Percentiles rank a stretch among this genome's conserved stretches.
Evolutionary conservation across 192 early-diverging fungal genomes (phyloP).

Genomic region (Coemansia sp.): DNA sequence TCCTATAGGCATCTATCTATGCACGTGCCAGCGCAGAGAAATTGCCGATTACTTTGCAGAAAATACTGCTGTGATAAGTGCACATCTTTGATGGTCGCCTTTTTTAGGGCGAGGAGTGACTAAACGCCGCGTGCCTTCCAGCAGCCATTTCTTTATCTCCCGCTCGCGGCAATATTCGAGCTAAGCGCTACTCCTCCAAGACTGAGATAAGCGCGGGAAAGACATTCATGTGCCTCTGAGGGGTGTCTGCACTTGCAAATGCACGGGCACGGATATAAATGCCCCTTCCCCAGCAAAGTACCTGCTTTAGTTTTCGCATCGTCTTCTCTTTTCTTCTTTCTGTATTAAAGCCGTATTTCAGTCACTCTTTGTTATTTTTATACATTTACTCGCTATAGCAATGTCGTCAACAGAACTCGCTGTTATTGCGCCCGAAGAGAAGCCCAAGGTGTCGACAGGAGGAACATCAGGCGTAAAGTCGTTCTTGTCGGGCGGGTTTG

Average conservation of each 20-base stretch:
- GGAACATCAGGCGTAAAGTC: constrained; percentile 68
- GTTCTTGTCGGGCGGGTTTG: constrained; percentile 90
- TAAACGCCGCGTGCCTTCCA: constrained; percentile 5
- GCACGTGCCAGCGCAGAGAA: neutral
- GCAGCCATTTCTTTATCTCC: neutral
- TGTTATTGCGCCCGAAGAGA: constrained; percentile 9
- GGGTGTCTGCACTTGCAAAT: no score
- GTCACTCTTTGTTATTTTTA: neutral
- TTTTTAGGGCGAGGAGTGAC: neutral
- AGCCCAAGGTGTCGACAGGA: constrained; percentile 13
- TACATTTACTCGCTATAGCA: neutral
- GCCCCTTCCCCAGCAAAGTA: constrained; percentile 11
- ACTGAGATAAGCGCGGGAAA: constrained; percentile 1
- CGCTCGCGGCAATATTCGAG: constrained; percentile 1
- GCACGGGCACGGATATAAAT: neutral
- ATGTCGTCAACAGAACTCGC: constrained; percentile 32
- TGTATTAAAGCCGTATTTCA: neutral
- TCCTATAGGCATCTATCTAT: neutral
- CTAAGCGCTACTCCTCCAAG: neutral
- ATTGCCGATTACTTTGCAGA: neutral
- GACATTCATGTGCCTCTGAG: neutral
- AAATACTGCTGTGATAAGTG: neutral
- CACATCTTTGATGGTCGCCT: neutral
- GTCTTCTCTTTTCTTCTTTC: constrained; percentile 11
- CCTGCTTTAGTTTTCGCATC: neutral